These are phyloP conservation scores for Leccinum disarticulatum DNA, from an alignment of 768 basidiomycete genomes.

Conservation along the genomic window DNA sequence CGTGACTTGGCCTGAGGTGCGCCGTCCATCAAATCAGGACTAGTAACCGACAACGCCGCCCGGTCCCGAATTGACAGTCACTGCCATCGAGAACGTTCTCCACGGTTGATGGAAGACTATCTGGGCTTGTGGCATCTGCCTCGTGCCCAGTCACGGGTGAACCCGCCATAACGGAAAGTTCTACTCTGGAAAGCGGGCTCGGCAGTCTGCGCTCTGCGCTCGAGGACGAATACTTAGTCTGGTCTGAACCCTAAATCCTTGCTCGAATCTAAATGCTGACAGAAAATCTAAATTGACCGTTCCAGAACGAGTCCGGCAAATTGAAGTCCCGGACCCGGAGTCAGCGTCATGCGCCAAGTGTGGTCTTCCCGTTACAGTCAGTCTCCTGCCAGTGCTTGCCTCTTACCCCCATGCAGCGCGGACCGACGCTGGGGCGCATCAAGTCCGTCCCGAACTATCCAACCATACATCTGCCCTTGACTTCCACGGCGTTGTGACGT, in stretches of 20 bases:
- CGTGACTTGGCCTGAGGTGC: neutral
- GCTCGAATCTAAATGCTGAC: neutral
- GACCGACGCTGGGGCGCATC: neutral
- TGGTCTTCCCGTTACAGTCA: neutral
- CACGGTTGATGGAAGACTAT: constrained; percentile 8
- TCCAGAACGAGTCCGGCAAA: neutral
- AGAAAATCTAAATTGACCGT: neutral
- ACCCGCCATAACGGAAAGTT: neutral
- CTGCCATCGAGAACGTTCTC: neutral
- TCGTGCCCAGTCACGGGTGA: neutral
- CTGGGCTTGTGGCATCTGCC: neutral
- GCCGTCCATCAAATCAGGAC: too few relatives aligned
- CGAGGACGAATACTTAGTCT: neutral
- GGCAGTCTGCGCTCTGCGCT: neutral
- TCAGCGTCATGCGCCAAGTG: neutral
- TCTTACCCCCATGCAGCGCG: neutral
- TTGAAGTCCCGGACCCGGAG: neutral
- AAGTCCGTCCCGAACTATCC: neutral
- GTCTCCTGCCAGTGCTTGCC: too few relatives aligned
- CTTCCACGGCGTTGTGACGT: neutral
- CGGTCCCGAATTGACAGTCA: constrained; percentile 10
- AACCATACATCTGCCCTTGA: neutral
- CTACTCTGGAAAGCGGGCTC: neutral
- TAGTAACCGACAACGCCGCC: neutral
- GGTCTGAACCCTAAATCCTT: neutral